Conservation (phyloP, 768 basidiomycete species). For the Russula olivacea region DNA sequence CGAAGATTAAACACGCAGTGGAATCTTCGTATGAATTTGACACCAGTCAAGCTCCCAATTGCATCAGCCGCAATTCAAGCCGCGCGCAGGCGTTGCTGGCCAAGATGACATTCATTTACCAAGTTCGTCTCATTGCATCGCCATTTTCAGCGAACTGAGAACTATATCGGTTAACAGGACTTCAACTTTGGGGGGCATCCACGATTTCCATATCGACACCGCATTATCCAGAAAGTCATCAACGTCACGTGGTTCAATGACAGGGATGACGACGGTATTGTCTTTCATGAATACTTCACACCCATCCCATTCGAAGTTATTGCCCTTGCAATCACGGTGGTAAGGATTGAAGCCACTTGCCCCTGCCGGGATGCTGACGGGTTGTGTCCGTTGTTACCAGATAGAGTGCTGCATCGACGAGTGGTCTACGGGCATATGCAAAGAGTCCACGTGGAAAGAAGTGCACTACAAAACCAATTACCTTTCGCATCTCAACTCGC, state of each 20-base stretch:
- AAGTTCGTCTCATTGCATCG: neutral
- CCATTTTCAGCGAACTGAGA: neutral
- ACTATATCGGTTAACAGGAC: neutral
- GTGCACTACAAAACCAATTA: neutral
- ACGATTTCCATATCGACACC: slow-evolving; percentile 11
- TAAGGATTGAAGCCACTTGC: neutral
- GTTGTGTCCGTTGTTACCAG: neutral
- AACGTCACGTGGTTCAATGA: slow-evolving; percentile 8
- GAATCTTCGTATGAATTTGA: slow-evolving; percentile 4
- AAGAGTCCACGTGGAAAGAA: neutral
- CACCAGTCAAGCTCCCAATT: slow-evolving; percentile 3
- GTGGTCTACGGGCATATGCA: slow-evolving; percentile 3
- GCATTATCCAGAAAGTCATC: slow-evolving; percentile 9
- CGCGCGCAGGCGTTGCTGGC: neutral
- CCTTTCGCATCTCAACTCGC: neutral
- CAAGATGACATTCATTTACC: slow-evolving; percentile 6
- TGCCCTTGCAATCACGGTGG: slow-evolving; percentile 11
- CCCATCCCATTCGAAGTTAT: slow-evolving; percentile 1
- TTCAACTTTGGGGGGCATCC: neutral
- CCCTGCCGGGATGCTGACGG: neutral
- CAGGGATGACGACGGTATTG: neutral
- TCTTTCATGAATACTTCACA: slow-evolving; percentile 2
- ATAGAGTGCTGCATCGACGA: slow-evolving; percentile 17
- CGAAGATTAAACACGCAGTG: neutral
- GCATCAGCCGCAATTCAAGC: neutral